Percentiles rank a stretch among this genome's conserved stretches.
Evolutionary conservation across 108 stramenopile genomes (phyloP).

Genomic region (Nannochloropsis oceanica): DNA sequence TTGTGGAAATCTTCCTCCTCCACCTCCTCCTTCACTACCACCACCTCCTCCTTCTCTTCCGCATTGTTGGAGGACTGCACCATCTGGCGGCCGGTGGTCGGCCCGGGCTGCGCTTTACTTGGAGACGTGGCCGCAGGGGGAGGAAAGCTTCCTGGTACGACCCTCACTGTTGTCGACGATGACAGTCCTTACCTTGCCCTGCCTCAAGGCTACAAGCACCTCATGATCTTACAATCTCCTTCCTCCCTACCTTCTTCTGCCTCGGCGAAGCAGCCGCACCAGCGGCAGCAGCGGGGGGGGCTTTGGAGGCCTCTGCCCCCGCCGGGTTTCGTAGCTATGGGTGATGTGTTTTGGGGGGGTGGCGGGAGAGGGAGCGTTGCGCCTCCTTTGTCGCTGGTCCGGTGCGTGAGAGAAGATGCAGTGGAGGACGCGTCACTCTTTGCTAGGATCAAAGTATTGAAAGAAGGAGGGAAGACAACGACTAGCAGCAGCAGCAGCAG

Average conservation of each 20-base stretch:
- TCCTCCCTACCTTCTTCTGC: not conserved
- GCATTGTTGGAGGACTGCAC: not conserved
- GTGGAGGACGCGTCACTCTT: not conserved
- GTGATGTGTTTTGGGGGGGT: not conserved
- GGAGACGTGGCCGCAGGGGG: not conserved
- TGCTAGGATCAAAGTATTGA: not conserved
- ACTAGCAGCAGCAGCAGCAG: too few relatives aligned
- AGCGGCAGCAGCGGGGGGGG: not conserved
- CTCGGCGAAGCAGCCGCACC: not conserved
- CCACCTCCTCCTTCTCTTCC: not conserved
- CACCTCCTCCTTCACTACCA: not conserved
- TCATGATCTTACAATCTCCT: not conserved
- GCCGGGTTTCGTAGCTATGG: not conserved
- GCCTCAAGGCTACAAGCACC: not conserved
- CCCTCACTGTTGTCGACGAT: not conserved
- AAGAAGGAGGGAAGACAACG: not conserved
- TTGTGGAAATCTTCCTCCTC: not conserved
- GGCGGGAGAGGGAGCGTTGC: not conserved
- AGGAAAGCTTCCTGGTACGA: not conserved
- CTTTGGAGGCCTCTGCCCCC: not conserved
- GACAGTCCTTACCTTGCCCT: not conserved
- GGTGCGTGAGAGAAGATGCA: not conserved
- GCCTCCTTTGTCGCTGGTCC: not conserved
- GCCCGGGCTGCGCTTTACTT: not conserved
- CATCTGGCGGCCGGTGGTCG: not conserved